phyloP scores from a whole-genome alignment of 768 basidiomycete species.

The Mycena crocata region DNA sequence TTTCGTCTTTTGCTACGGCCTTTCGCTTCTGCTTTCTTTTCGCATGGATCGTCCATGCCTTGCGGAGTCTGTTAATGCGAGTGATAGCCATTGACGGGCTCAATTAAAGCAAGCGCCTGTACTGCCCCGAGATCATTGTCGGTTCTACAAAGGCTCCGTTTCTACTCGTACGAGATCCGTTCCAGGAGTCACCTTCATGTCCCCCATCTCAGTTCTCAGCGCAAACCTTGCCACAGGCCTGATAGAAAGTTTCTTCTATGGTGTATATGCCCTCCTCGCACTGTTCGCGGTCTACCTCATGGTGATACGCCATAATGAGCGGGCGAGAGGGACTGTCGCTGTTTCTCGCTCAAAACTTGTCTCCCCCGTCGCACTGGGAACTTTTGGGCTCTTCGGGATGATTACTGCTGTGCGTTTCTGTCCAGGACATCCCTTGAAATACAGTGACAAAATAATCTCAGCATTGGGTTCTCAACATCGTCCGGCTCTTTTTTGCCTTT shows the following conservation, averaged over 20 bases:
- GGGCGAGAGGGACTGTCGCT: not conserved
- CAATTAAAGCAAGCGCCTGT: too few relatives aligned
- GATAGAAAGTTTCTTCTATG: constrained; percentile 5
- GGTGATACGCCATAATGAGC: not conserved
- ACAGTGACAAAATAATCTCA: not conserved
- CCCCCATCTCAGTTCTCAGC: not conserved
- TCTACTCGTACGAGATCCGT: too few relatives aligned
- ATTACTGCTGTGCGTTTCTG: constrained; percentile 1
- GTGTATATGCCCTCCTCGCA: not conserved
- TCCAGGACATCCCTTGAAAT: not conserved
- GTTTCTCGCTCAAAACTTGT: not conserved
- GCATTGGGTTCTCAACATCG: constrained; percentile 11
- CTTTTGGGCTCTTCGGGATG: not conserved
- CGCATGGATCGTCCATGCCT: too few relatives aligned
- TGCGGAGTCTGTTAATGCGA: too few relatives aligned
- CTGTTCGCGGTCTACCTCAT: not conserved
- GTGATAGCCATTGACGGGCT: too few relatives aligned
- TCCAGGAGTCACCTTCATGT: too few relatives aligned
- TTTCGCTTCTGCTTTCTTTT: too few relatives aligned
- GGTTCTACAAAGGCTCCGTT: too few relatives aligned
- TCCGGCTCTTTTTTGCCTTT: constrained; percentile 4
- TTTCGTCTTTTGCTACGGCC: too few relatives aligned
- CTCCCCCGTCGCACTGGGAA: not conserved
- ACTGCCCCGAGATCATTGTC: too few relatives aligned
- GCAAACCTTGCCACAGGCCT: not conserved